Evolutionary conservation across 768 basidiomycete genomes (phyloP).

Genomic region (Collybia nuda): DNA sequence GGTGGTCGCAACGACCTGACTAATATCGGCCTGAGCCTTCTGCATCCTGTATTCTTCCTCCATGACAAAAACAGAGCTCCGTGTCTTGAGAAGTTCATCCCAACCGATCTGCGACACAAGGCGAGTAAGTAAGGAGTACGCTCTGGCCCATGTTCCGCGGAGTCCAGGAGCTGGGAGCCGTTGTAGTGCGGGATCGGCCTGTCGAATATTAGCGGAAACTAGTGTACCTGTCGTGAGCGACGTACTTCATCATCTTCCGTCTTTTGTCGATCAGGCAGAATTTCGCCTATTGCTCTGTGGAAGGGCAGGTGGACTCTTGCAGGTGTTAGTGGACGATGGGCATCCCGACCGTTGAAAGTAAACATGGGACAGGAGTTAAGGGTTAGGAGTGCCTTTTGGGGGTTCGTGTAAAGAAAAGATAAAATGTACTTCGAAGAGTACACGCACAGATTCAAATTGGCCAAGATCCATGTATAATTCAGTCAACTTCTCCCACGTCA

Average conservation of each 20-base stretch:
- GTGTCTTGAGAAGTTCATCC: slow-evolving; percentile 96
- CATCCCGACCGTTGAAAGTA: slow-evolving; percentile 95
- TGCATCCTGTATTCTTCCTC: slow-evolving; percentile 99
- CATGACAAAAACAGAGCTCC: slow-evolving; percentile 98
- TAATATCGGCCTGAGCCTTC: slow-evolving; percentile 78
- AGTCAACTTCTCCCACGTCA: slow-evolving; percentile 98
- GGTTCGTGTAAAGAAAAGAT: background rate
- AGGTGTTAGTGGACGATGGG: slow-evolving; percentile 81
- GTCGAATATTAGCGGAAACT: background rate
- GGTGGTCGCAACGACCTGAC: slow-evolving; percentile 25
- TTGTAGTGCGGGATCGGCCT: slow-evolving; percentile 91
- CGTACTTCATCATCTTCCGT: slow-evolving; percentile 83
- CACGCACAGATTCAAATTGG: slow-evolving; percentile 71
- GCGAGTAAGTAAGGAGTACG: slow-evolving; percentile 86
- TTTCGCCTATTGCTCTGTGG: slow-evolving; percentile 82
- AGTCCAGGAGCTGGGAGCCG: slow-evolving; percentile 95
- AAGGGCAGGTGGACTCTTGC: slow-evolving; percentile 84
- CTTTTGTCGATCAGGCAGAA: slow-evolving; percentile 81
- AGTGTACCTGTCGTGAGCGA: background rate
- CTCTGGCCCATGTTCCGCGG: slow-evolving; percentile 94
- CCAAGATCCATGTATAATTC: slow-evolving; percentile 91
- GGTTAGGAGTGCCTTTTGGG: slow-evolving; percentile 72
- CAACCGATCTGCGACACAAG: slow-evolving; percentile 95
- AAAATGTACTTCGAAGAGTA: slow-evolving; percentile 15
- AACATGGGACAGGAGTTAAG: slow-evolving; percentile 99